A percentile compares a stretch with the other conserved stretches of the same genome.
These are phyloP conservation scores for Primulina eburnea DNA, from an alignment of 257 asterid genomes.

Conservation along the genomic window DNA sequence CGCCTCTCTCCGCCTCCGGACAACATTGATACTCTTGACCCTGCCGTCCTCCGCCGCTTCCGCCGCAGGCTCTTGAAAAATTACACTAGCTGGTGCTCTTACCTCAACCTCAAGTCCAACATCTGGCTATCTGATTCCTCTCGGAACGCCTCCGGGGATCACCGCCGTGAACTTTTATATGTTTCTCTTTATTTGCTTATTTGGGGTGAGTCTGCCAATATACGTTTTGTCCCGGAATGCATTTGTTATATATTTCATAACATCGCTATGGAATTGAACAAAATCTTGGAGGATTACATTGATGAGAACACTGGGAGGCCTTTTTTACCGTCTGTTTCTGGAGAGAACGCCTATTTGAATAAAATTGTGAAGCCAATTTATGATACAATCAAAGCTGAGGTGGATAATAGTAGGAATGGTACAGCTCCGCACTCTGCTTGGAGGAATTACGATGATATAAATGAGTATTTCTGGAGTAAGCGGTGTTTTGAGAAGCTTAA, in stretches of 20 bases:
- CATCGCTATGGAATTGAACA: slow-evolving; percentile 93
- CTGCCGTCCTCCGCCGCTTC: slow-evolving; percentile 77
- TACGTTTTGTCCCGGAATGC: slow-evolving; percentile 89
- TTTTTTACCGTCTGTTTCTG: slow-evolving; percentile 76
- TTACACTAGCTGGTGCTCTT: slow-evolving; percentile 89
- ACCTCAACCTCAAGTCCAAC: slow-evolving; percentile 64
- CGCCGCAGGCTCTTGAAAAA: slow-evolving; percentile 64
- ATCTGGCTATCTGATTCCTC: slow-evolving; percentile 75
- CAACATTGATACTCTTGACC: slow-evolving; percentile 77
- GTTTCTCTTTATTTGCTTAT: slow-evolving; percentile 75
- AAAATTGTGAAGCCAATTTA: slow-evolving; percentile 82
- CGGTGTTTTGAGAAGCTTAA: slow-evolving; percentile 87
- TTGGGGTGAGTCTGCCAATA: slow-evolving; percentile 98
- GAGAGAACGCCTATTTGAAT: slow-evolving; percentile 71
- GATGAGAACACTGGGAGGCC: slow-evolving; percentile 97
- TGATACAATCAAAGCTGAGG: slow-evolving; percentile 74
- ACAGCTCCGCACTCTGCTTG: slow-evolving; percentile 97
- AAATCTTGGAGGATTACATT: slow-evolving; percentile 82
- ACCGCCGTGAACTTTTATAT: slow-evolving; percentile 84
- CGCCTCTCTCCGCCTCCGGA: slow-evolving; percentile 94
- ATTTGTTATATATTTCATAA: slow-evolving; percentile 76
- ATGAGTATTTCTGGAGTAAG: slow-evolving; percentile 95
- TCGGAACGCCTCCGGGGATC: slow-evolving; percentile 47
- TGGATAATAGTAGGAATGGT: slow-evolving; percentile 78
- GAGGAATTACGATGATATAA: slow-evolving; percentile 94